Percentiles rank a stretch among this genome's conserved stretches.
Evolutionary conservation across 371 early-diverging fungal genomes (phyloP).

Genomic region (Mortierella sp.): DNA sequence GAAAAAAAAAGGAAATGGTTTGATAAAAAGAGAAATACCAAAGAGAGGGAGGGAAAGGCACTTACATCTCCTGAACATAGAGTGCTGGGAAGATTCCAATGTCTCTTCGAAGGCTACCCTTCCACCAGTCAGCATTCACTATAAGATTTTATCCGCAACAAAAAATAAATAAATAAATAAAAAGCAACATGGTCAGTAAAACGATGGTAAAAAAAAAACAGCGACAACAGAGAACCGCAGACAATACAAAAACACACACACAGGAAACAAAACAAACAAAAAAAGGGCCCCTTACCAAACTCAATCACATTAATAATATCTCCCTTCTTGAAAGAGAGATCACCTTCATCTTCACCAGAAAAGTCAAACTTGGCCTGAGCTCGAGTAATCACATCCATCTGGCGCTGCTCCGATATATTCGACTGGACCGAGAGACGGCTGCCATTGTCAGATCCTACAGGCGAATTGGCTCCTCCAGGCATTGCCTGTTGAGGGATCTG

Average conservation of each 20-base stretch:
- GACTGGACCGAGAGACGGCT: conserved; percentile 21
- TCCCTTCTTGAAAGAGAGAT: conserved; percentile 44
- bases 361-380: conserved; percentile 48
- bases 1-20: background rate
- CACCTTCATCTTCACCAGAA: conserved; percentile 45
- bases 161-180: too few relatives aligned
- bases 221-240: background rate
- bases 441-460: conserved; percentile 23
- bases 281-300: conserved; percentile 29
- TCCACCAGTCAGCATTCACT: conserved; percentile 54
- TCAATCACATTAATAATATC: conserved; percentile 47
- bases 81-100: conserved; percentile 50
- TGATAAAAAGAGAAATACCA: background rate
- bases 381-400: conserved; percentile 39
- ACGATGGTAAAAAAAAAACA: background rate
- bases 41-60: background rate
- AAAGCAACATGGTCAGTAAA: background rate
- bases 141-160: background rate
- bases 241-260: background rate
- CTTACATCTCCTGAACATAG: conserved; percentile 31
- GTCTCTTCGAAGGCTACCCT: conserved; percentile 39
- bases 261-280: background rate
- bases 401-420: conserved; percentile 21
- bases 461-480: conserved; percentile 18
- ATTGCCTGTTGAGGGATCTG: conserved; percentile 22